These are phyloP conservation scores for Trametes punicea DNA, from an alignment of 768 basidiomycete species.

Conservation along the genomic window DNA sequence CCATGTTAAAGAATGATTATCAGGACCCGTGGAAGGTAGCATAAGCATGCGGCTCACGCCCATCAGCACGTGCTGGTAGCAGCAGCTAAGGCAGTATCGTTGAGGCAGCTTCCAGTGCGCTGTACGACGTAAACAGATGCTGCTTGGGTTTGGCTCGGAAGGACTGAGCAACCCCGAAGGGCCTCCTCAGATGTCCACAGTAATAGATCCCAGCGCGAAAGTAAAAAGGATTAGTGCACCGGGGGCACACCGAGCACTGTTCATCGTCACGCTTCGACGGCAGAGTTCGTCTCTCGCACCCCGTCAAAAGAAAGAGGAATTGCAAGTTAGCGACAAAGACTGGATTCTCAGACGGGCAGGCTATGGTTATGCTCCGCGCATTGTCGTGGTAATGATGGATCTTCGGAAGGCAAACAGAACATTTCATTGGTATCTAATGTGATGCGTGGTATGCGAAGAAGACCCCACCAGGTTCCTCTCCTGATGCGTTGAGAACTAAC, in stretches of 20 bases:
- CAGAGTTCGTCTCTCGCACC: slow-evolving; percentile 34
- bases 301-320: slow-evolving; percentile 40
- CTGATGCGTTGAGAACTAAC: slow-evolving; percentile 40
- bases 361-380: slow-evolving; percentile 46
- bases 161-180: slow-evolving; percentile 34
- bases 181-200: slow-evolving; percentile 27
- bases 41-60: slow-evolving; percentile 35
- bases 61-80: slow-evolving; percentile 32
- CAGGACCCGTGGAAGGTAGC: too few relatives aligned
- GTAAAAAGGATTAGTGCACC: slow-evolving; percentile 42
- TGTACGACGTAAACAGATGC: slow-evolving; percentile 32
- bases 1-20: too few relatives aligned
- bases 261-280: slow-evolving; percentile 39
- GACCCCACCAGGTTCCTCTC: slow-evolving; percentile 49
- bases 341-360: slow-evolving; percentile 41
- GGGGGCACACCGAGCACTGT: slow-evolving; percentile 39
- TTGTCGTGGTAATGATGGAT: slow-evolving; percentile 43
- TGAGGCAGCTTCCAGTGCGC: slow-evolving; percentile 29
- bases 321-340: slow-evolving; percentile 41
- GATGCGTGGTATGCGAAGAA: slow-evolving; percentile 44
- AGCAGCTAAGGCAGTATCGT: slow-evolving; percentile 30
- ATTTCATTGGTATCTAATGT: slow-evolving; percentile 50
- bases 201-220: slow-evolving; percentile 32
- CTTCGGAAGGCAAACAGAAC: slow-evolving; percentile 33
- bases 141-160: slow-evolving; percentile 35